phyloP scores from a whole-genome alignment of 495 filamentous ascomycete species.

The Bryoglossum gracile region DNA sequence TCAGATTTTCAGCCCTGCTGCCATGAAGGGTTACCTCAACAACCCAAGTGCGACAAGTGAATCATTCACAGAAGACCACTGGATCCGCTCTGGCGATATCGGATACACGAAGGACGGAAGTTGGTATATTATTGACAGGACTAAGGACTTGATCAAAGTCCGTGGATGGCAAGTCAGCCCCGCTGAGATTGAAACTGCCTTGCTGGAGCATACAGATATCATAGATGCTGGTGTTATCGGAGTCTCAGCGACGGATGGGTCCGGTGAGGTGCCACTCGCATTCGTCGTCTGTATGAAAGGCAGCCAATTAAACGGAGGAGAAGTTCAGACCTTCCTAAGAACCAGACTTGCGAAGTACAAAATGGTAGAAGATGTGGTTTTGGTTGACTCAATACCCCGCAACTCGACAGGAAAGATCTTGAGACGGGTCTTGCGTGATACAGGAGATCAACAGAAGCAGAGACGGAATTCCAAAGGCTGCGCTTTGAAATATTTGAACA shows the following conservation, averaged over 20 bases:
- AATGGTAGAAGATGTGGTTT: slow-evolving; percentile 56
- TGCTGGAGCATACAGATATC: slow-evolving; percentile 62
- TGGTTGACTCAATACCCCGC: slow-evolving; percentile 58
- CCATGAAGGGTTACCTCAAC: slow-evolving; percentile 69
- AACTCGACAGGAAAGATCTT: slow-evolving; percentile 70
- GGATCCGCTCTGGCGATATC: slow-evolving; percentile 92
- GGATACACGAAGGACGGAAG: slow-evolving; percentile 69
- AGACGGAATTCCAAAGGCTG: no score
- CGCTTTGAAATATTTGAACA: no score
- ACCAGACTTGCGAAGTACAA: slow-evolving; percentile 52
- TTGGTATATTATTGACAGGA: slow-evolving; percentile 74
- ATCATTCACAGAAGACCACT: slow-evolving; percentile 69
- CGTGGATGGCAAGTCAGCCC: slow-evolving; percentile 84
- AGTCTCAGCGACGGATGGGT: slow-evolving; percentile 48
- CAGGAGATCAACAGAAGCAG: no score
- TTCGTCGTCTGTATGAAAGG: slow-evolving; percentile 48
- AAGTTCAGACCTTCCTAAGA: slow-evolving; percentile 37
- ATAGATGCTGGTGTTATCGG: slow-evolving; percentile 75
- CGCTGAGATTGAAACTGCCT: slow-evolving; percentile 72
- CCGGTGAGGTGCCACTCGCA: slow-evolving; percentile 59
- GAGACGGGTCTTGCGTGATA: slow-evolving; percentile 47
- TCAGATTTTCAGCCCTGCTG: no score
- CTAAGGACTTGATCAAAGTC: slow-evolving; percentile 77
- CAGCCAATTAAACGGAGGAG: slow-evolving; percentile 25
- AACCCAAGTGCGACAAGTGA: slow-evolving; percentile 62